Evolutionary conservation across 2,329 filamentous ascomycete genomes (phyloP), one percentile per base, ranked within the genome.

Genomic region (Calycina herbarum): DNA sequence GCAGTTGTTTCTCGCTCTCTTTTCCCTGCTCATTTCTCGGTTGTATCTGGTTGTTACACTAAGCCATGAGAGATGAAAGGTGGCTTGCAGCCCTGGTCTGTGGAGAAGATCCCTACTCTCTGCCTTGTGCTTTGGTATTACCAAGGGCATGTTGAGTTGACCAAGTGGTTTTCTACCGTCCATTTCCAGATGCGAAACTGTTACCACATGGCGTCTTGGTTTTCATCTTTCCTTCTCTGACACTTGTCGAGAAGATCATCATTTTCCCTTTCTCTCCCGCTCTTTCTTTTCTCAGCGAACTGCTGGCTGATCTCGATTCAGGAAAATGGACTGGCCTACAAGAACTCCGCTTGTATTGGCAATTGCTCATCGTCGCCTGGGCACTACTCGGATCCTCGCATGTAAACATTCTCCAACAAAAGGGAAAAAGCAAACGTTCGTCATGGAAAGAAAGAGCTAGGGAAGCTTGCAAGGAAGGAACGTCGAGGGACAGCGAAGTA

Each of bases 1-100:
- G 8, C 8, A 38, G 10, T 24, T 11, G 45, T 51, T 54, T 13
- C 48, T 27, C 48, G 48, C 17, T 57, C 24, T 57, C 54, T 24
- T 38, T 35, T 6, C 11, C 31, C 57, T 35, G 17, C n/a, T 59
- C 57, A 40, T 40, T 40, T 20, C 54, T 33, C 33, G 17, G 11
- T 61, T 45, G 27, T 35, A 35, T 56, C 24, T 54, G 48, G 11
- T 40, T 38, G 60, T 62, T 62, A 35, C 45, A 62, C 60, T 56
- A 35, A 40, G 48, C 42, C 60, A 62, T 33, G 29, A 29, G 33
- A 38, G 35, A 38, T 59, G 57, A 35, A n/a, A 59, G 27, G 60
- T 57, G 60, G 60, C 60, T 62, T 62, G 27, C 57, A 54, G 29
- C 20, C 60, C 29, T 56, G 20, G 45, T 35, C 7, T 57, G 61